A percentile compares a stretch with the other conserved stretches of the same genome.
These are phyloP conservation scores for Mycena haematopus DNA, from an alignment of 768 basidiomycete genomes.

Conservation along the genomic window DNA sequence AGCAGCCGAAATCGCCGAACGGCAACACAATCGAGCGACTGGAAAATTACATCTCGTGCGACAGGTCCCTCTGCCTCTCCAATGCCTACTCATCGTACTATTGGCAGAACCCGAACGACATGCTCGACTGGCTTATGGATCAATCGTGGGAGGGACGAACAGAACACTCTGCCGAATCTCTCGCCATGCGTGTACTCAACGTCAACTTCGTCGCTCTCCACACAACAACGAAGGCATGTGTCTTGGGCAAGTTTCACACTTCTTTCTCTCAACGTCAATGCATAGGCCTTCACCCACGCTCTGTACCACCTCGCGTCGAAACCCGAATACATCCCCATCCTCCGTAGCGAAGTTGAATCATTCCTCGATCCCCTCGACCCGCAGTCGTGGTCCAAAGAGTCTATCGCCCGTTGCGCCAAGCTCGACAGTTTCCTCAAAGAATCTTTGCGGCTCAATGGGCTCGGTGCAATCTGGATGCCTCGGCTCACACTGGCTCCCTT, in stretches of 20 bases:
- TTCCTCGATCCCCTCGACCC: slow-evolving; percentile 39
- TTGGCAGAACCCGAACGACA: slow-evolving; percentile 35
- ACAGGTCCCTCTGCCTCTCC: too few relatives aligned
- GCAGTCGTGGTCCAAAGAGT: slow-evolving; percentile 44
- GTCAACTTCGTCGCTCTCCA: slow-evolving; percentile 37
- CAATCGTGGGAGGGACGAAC: slow-evolving; percentile 21
- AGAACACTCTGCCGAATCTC: slow-evolving; percentile 33
- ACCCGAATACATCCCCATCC: slow-evolving; percentile 40
- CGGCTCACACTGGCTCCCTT: slow-evolving; percentile 39
- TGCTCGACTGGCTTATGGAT: slow-evolving; percentile 50
- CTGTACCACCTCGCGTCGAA: slow-evolving; percentile 44
- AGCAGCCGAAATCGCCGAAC: not conserved
- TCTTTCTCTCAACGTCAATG: slow-evolving; percentile 32
- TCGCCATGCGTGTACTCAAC: slow-evolving; percentile 35
- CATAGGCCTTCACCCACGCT: slow-evolving; percentile 41
- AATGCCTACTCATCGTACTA: too few relatives aligned
- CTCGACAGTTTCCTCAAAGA: slow-evolving; percentile 52
- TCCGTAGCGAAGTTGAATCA: slow-evolving; percentile 45
- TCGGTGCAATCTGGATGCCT: slow-evolving; percentile 36
- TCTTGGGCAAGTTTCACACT: too few relatives aligned
- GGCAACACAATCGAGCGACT: not conserved
- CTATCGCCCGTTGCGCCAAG: slow-evolving; percentile 44
- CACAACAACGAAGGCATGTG: slow-evolving; percentile 39
- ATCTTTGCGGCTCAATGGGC: slow-evolving; percentile 41
- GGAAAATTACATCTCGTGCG: too few relatives aligned